Percentiles rank a stretch among this genome's conserved stretches.
Conservation (phyloP, 371 early-diverging fungal genomes). For the Mortierella sp. region DNA sequence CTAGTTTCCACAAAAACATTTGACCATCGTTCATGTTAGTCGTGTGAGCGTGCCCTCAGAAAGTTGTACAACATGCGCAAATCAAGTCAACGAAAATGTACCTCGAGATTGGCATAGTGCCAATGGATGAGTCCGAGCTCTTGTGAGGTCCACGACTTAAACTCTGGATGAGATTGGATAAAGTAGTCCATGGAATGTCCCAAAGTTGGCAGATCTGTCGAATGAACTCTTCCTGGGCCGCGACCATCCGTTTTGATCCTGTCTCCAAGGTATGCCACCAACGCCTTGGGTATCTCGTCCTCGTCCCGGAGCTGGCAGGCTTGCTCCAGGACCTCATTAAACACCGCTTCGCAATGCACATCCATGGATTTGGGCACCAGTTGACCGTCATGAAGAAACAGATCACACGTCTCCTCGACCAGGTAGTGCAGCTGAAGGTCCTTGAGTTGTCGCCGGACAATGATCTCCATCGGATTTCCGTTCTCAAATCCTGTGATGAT, state of each 20-base stretch:
- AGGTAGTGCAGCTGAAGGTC: conserved; percentile 46
- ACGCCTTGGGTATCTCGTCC: conserved; percentile 18
- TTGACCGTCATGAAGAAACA: conserved; percentile 54
- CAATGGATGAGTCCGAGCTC: conserved; percentile 60
- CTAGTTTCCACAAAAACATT: conserved; percentile 21
- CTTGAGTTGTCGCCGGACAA: conserved; percentile 57
- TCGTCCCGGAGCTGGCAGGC: conserved; percentile 38
- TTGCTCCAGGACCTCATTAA: conserved; percentile 48
- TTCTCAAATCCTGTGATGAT: conserved; percentile 62
- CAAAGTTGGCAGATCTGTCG: conserved; percentile 37
- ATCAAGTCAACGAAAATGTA: conserved; percentile 2
- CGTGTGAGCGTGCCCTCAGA: not conserved
- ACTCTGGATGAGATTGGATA: conserved; percentile 56
- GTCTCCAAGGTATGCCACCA: conserved; percentile 12
- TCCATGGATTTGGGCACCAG: conserved; percentile 42
- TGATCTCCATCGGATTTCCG: conserved; percentile 62
- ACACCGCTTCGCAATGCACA: conserved; percentile 41
- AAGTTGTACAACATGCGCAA: too few species aligned
- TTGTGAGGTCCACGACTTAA: conserved; percentile 28
- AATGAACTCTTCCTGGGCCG: conserved; percentile 20
- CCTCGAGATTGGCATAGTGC: conserved; percentile 62
- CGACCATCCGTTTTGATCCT: conserved; percentile 21
- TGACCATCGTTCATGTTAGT: not conserved
- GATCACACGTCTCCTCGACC: conserved; percentile 35
- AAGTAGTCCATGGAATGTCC: conserved; percentile 60